phyloP scores from a whole-genome alignment of 768 basidiomycete species.

The Suillus luteus region DNA sequence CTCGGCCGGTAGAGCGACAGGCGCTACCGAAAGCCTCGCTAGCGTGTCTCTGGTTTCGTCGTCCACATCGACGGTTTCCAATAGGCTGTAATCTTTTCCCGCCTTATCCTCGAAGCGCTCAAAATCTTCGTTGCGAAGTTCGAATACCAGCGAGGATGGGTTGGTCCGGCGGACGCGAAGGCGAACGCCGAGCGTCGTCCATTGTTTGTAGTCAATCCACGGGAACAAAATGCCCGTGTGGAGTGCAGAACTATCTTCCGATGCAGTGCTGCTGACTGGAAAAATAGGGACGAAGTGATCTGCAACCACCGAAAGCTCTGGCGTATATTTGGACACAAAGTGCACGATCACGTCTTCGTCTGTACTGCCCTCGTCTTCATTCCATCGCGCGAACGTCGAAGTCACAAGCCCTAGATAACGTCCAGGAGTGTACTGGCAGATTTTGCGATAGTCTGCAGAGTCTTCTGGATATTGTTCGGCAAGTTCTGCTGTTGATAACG shows the following conservation, averaged over 20 bases:
- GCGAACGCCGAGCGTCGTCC: constrained; percentile 29
- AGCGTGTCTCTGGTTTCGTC: constrained; percentile 10
- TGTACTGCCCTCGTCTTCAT: constrained; percentile 14
- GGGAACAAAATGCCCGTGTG: constrained; percentile 27
- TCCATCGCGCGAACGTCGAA: constrained; percentile 12
- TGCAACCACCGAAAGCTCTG: constrained; percentile 7
- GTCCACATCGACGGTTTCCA: constrained; percentile 9
- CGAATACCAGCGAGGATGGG: constrained; percentile 25
- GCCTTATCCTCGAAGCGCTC: constrained; percentile 21
- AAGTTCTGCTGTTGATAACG: constrained; percentile 18
- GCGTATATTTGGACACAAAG: constrained; percentile 20
- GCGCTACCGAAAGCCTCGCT: constrained; percentile 16
- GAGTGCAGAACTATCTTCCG: constrained; percentile 8
- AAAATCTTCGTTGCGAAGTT: constrained; percentile 25
- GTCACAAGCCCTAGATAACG: constrained; percentile 30
- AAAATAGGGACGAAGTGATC: constrained; percentile 10
- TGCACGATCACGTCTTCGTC: constrained; percentile 23
- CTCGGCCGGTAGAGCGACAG: constrained; percentile 20
- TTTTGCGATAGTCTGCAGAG: constrained; percentile 4
- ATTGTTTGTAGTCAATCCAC: constrained; percentile 20
- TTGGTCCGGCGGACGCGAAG: constrained; percentile 19
- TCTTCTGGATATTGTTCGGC: constrained; percentile 10
- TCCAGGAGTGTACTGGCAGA: constrained; percentile 14
- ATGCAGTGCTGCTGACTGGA: neutral
- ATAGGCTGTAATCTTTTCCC: constrained; percentile 9